Evolutionary conservation across 2,329 filamentous ascomycete genomes (phyloP).

Genomic region (Ophiostoma sp.): DNA sequence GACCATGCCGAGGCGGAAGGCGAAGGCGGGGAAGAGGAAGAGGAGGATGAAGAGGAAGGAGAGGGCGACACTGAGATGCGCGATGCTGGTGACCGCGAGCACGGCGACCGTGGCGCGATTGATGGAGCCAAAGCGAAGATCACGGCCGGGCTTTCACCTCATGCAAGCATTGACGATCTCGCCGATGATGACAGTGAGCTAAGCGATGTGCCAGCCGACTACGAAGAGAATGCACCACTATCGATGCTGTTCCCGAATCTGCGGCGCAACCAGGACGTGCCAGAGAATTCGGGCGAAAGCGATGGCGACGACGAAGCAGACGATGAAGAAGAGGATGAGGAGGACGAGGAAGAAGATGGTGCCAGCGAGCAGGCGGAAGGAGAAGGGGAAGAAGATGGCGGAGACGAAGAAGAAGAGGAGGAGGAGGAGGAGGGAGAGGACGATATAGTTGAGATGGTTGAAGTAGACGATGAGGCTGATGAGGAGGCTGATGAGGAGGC

Average conservation of each 20-base stretch:
- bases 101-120: neutral
- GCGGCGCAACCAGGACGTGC: slow-evolving; percentile 35
- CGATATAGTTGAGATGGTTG: slow-evolving; percentile 1
- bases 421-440: slow-evolving; percentile 12
- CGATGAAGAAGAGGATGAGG: slow-evolving; percentile 31
- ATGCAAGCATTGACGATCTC: slow-evolving; percentile 57
- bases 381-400: slow-evolving; percentile 27
- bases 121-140: slow-evolving; percentile 30
- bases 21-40: slow-evolving; percentile 32
- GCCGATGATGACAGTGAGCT: slow-evolving; percentile 66
- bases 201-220: slow-evolving; percentile 56
- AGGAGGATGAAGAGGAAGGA: slow-evolving; percentile 32
- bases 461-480: neutral
- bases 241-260: slow-evolving; percentile 50
- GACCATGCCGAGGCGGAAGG: slow-evolving; percentile 26
- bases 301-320: slow-evolving; percentile 26
- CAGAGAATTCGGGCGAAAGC: slow-evolving; percentile 22
- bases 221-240: slow-evolving; percentile 52
- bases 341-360: slow-evolving; percentile 22
- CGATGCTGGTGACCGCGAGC: slow-evolving; percentile 9
- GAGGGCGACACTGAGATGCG: slow-evolving; percentile 20
- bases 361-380: neutral
- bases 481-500: neutral
- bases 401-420: neutral
- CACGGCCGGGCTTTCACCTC: slow-evolving; percentile 44